A percentile compares a stretch with the other conserved stretches of the same genome.
Conservation (phyloP, 208 protist genomes). For the Novymonas esmeraldas region DNA sequence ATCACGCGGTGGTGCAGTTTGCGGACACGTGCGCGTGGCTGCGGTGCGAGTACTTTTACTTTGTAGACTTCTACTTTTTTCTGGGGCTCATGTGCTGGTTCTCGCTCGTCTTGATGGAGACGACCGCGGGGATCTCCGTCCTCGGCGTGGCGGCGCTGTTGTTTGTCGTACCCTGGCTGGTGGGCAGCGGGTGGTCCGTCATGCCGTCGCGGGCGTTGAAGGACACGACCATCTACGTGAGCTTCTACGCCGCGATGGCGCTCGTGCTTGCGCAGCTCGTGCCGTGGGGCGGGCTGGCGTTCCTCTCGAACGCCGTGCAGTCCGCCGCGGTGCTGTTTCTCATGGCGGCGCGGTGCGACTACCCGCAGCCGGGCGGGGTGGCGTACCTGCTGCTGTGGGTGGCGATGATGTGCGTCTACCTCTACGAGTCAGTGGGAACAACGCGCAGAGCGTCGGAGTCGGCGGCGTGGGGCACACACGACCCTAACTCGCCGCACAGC, state of each 20-base stretch:
- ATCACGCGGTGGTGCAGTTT: neutral
- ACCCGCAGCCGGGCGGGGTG: conserved; percentile 29
- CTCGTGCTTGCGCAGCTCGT: conserved; percentile 25
- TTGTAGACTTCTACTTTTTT: conserved; percentile 60
- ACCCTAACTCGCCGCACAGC: neutral
- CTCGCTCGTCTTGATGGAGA: conserved; percentile 43
- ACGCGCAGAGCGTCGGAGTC: neutral
- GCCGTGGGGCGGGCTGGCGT: conserved; percentile 29
- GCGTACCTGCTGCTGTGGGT: conserved; percentile 43
- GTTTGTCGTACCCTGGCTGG: conserved; percentile 24
- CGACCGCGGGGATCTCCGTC: conserved; percentile 27
- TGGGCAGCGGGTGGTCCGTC: conserved; percentile 23
- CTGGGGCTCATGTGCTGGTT: conserved; percentile 51
- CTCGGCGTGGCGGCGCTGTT: conserved; percentile 22
- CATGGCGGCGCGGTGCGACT: conserved; percentile 43
- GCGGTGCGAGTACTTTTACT: conserved; percentile 41
- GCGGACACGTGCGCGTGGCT: conserved; percentile 15
- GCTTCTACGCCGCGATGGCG: conserved; percentile 20
- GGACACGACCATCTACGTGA: conserved; percentile 19
- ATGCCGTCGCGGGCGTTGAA: conserved; percentile 10
- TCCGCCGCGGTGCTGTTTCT: conserved; percentile 35
- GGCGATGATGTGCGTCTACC: conserved; percentile 33
- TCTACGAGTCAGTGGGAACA: conserved; percentile 12
- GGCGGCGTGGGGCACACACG: conserved; percentile 1
- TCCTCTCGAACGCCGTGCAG: conserved; percentile 43